Base-by-base conservation (phyloP, 768 basidiomycete genomes). In the Leccinum obscurum region DNA sequence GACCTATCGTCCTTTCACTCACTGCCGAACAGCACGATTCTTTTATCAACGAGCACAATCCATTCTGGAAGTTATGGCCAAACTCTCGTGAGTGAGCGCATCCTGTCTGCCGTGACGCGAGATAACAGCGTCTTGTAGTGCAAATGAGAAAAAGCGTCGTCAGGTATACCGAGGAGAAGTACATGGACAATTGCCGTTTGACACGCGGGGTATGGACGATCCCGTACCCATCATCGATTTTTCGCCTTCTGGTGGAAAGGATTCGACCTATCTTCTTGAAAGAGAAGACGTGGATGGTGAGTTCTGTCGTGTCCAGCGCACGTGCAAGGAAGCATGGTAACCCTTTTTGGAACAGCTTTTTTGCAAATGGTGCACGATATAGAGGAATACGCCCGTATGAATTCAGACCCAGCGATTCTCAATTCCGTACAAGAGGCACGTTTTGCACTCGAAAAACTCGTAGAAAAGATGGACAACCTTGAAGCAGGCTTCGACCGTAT, bases 101-200 rank as follows among this genome's bases (percentile, higher is more conserved):
- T 51, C 30, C 15, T 55, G 10, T 51, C 59, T 61, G 39, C 49
- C 6, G 32, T 22, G 46, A 41, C 30, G 22, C 30, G 17, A 59
- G 52, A 35, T 66, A 54, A 65, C 52, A 8, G 44, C 28, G 34
- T 35, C 57, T 61, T 58, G 50, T 60, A 93, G 90, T 8, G 80
- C 86, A 0, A 85, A 79, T 54, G 97, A 99, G 73, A 82, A 83
- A 62, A 92, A 90, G 66, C 85, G 93, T 20, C 85, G 97, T 2
- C 85, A 89, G 64, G 81, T 90, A n/a, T 95, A 96, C 70, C 83
- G 91, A 22, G 82, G 88, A 4, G 94, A 96, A 67, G 82, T 91
- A 13, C 84, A 92, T 61, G 90, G 90, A 0, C 88, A 92, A 65
- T 79, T 98, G 6, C 97, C 97, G 0, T 98, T 95, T 70, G 89